Evolutionary conservation across 176 grass and related monocot genomes (phyloP).

Genomic region (Zoysia japonica): DNA sequence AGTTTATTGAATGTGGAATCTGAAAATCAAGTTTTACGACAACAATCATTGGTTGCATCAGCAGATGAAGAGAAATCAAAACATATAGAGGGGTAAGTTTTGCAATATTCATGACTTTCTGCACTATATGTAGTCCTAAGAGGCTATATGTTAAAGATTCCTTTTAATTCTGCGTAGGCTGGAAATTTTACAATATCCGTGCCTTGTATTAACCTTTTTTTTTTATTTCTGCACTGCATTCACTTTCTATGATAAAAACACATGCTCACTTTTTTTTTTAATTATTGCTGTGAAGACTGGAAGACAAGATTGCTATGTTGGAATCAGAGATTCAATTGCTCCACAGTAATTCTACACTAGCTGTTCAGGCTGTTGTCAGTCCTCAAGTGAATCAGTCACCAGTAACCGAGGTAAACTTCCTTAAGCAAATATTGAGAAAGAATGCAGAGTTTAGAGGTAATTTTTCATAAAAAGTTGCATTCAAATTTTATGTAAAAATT

Average conservation of each 20-base stretch:
- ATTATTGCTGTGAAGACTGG: slow-evolving; percentile 42
- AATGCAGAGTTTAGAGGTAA: not conserved
- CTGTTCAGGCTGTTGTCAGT: slow-evolving; percentile 39
- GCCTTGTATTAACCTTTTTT: slow-evolving; percentile 6
- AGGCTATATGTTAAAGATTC: not conserved
- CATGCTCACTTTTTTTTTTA: not conserved
- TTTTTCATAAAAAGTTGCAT: slow-evolving; percentile 11
- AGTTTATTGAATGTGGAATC: slow-evolving; percentile 74
- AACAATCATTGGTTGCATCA: slow-evolving; percentile 71
- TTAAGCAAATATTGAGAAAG: slow-evolving; percentile 9
- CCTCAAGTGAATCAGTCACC: slow-evolving; percentile 51
- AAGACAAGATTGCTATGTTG: slow-evolving; percentile 72
- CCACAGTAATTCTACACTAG: slow-evolving; percentile 41
- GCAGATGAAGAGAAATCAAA: slow-evolving; percentile 69
- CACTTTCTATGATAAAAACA: slow-evolving; percentile 9
- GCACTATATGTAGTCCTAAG: not conserved
- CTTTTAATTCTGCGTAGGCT: slow-evolving; percentile 30
- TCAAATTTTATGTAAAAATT: slow-evolving; percentile 32
- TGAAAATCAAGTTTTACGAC: slow-evolving; percentile 79
- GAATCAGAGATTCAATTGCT: slow-evolving; percentile 71
- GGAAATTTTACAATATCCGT: slow-evolving; percentile 25
- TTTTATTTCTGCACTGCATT: not conserved
- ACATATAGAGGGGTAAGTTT: slow-evolving; percentile 66
- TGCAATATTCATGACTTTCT: slow-evolving; percentile 1
- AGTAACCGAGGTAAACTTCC: slow-evolving; percentile 49